Conservation (phyloP, 106 monocot genomes). For the Ottelia alismoides region DNA sequence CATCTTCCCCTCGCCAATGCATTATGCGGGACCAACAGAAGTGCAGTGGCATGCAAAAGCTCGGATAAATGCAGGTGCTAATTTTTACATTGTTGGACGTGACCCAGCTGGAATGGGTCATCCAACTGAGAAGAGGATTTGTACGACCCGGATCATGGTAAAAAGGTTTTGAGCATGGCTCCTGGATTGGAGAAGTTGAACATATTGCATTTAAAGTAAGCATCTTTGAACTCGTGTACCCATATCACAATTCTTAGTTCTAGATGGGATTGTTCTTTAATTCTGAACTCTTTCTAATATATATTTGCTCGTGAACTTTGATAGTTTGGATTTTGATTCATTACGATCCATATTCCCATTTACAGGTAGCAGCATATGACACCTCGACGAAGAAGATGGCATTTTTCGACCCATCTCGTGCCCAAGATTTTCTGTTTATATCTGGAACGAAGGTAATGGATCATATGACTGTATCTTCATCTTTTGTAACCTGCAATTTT, state of each 20-base stretch:
- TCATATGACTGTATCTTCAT: no score
- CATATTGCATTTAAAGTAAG: conserved; percentile 85
- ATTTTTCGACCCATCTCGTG: conserved; percentile 90
- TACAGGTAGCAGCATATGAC: conserved; percentile 92
- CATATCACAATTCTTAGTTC: background rate
- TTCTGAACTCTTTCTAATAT: background rate
- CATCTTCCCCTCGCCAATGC: conserved; percentile 98
- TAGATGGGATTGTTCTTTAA: background rate
- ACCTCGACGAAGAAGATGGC: conserved; percentile 78
- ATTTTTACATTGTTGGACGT: conserved; percentile 98
- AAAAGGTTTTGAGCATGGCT: conserved; percentile 96
- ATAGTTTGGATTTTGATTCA: background rate
- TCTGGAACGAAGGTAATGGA: conserved; percentile 99
- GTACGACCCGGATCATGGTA: conserved; percentile 97
- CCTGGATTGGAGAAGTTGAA: conserved; percentile 91
- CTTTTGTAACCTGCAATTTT: no score
- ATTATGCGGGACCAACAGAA: conserved; percentile 98
- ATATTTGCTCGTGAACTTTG: background rate
- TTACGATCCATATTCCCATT: background rate
- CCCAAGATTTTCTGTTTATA: conserved; percentile 93
- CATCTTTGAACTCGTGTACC: background rate
- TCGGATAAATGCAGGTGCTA: conserved; percentile 92
- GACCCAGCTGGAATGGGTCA: conserved; percentile 98
- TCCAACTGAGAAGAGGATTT: conserved; percentile 90
- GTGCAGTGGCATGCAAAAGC: conserved; percentile 99